phyloP scores from a whole-genome alignment of 2,329 filamentous ascomycete genomes.

The Colletotrichum karsti region DNA sequence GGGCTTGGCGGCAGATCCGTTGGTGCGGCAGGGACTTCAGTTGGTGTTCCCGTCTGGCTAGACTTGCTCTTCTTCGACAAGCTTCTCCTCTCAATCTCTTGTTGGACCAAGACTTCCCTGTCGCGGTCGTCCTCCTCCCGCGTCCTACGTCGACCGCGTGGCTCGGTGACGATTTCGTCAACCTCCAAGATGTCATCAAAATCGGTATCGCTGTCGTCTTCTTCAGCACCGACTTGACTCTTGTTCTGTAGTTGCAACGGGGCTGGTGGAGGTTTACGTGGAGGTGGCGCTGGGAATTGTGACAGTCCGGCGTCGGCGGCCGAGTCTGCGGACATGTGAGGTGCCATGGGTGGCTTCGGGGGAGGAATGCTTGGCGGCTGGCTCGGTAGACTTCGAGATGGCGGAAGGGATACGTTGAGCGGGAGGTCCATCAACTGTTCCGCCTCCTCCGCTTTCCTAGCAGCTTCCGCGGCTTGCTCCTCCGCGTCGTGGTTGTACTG shows the following conservation, averaged over 20 bases:
- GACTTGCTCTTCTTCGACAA: constrained; percentile 77
- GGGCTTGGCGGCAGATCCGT: constrained; percentile 47
- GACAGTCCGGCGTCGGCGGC: constrained; percentile 54
- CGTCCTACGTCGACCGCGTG: constrained; percentile 82
- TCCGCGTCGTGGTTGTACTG: constrained; percentile 64
- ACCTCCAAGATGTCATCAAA: constrained; percentile 82
- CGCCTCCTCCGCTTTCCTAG: constrained; percentile 54
- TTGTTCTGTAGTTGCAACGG: constrained; percentile 75
- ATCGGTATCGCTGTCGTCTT: constrained; percentile 78
- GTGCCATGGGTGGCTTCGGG: constrained; percentile 54
- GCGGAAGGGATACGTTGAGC: constrained; percentile 60
- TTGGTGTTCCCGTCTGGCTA: constrained; percentile 49
- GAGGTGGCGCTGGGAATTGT: constrained; percentile 67
- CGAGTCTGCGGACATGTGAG: constrained; percentile 46
- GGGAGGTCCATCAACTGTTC: constrained; percentile 54
- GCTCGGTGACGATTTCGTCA: constrained; percentile 66
- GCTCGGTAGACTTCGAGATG: constrained; percentile 63
- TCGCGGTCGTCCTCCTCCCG: constrained; percentile 87
- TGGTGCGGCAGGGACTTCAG: constrained; percentile 42
- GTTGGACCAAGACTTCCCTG: constrained; percentile 72
- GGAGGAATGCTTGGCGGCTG: constrained; percentile 61
- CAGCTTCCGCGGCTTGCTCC: constrained; percentile 55
- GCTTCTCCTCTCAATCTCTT: constrained; percentile 76
- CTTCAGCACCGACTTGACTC: constrained; percentile 53
- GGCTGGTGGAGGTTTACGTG: constrained; percentile 84